phyloP scores from a whole-genome alignment of 108 stramenopile species.

The Seminavis robusta region DNA sequence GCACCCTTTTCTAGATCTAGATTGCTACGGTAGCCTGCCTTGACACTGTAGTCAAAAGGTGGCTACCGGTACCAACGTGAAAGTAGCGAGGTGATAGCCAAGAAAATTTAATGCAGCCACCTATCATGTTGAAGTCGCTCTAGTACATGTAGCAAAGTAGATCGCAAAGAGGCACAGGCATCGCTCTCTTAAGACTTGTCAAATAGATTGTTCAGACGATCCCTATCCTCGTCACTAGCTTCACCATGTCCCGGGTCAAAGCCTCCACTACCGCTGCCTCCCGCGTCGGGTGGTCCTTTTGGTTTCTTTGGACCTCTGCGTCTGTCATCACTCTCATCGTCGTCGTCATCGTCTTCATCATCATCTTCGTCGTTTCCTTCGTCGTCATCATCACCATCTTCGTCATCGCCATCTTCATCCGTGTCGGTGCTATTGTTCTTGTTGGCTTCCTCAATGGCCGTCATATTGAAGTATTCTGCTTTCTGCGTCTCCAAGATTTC shows the following conservation, averaged over 20 bases:
- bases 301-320: not conserved
- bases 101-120: too few species aligned
- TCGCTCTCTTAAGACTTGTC: slow-evolving; percentile 8
- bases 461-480: slow-evolving; percentile 38
- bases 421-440: not conserved
- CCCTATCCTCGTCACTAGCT: slow-evolving; percentile 8
- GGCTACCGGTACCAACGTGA: too few species aligned
- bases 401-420: slow-evolving; percentile 17
- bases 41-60: too few species aligned
- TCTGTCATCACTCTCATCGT: not conserved
- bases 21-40: too few species aligned
- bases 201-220: slow-evolving; percentile 16
- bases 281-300: not conserved
- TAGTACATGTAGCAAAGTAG: too few species aligned
- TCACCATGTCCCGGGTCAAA: not conserved
- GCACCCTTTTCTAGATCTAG: too few species aligned
- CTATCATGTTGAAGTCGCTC: too few species aligned
- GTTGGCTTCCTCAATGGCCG: slow-evolving; percentile 76
- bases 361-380: slow-evolving; percentile 15
- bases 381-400: slow-evolving; percentile 13
- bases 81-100: too few species aligned
- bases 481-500: slow-evolving; percentile 33
- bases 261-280: slow-evolving; percentile 3
- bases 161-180: too few species aligned
- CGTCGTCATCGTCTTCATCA: slow-evolving; percentile 4